A percentile compares a stretch with the other conserved stretches of the same genome.
Evolutionary conservation across 106 monocot species (phyloP).

Genomic region (Dendrobium chrysotoxum): DNA sequence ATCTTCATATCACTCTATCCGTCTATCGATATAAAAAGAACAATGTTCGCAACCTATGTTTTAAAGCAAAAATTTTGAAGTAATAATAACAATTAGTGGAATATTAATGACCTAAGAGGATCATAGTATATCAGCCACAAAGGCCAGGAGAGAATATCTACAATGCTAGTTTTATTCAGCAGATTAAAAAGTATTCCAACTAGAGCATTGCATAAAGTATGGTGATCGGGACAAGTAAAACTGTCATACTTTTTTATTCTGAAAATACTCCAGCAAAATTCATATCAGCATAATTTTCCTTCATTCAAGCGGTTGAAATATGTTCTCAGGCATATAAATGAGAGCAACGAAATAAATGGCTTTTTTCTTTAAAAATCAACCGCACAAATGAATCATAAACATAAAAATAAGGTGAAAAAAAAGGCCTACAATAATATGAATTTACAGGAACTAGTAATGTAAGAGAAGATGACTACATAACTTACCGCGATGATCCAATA

Average conservation of each 20-base stretch:
- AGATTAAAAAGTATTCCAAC: neutral
- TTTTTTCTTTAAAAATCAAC: neutral
- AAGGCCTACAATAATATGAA: neutral
- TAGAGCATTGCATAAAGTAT: neutral
- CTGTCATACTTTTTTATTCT: neutral
- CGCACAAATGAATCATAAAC: neutral
- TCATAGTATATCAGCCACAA: neutral
- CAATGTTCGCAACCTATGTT: neutral
- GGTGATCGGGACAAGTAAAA: neutral
- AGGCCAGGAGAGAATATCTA: neutral
- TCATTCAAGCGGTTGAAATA: neutral
- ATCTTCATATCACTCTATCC: neutral
- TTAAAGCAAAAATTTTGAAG: neutral
- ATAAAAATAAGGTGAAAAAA: neutral
- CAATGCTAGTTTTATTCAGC: neutral
- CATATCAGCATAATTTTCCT: neutral
- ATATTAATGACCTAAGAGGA: neutral
- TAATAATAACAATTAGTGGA: neutral
- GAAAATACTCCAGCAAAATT: neutral
- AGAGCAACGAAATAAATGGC: neutral
- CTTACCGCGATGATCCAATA: constrained; percentile 90
- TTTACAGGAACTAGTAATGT: neutral
- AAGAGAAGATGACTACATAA: neutral
- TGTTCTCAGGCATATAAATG: neutral
- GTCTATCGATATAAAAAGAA: neutral